phyloP scores from a whole-genome alignment of 345 rosid genomes.

The Sisymbrium altissimum region DNA sequence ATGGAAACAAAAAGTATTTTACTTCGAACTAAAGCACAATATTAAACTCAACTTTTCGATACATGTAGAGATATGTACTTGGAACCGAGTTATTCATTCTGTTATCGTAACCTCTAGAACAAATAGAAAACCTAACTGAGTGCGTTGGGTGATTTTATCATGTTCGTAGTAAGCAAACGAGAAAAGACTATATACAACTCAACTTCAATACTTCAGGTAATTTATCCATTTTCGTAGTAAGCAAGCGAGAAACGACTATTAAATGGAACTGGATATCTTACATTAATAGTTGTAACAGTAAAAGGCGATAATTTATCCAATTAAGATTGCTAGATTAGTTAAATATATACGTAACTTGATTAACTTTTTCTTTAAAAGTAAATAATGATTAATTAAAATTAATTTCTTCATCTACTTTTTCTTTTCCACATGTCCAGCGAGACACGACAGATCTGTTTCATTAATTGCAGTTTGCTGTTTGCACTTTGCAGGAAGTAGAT shows the following conservation, averaged over 20 bases:
- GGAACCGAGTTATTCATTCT: too few relatives aligned
- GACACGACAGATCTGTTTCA: neutral
- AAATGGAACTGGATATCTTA: neutral
- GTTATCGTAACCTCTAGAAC: too few relatives aligned
- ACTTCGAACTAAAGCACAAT: too few relatives aligned
- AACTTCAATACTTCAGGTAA: too few relatives aligned
- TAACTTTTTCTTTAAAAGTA: neutral
- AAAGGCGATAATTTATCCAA: neutral
- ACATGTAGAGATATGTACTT: too few relatives aligned
- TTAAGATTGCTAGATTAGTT: neutral
- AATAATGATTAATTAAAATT: neutral
- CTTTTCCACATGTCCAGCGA: neutral
- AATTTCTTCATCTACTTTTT: neutral
- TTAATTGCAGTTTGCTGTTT: neutral
- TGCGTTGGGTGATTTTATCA: too few relatives aligned
- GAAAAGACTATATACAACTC: neutral
- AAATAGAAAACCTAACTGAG: too few relatives aligned
- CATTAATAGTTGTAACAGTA: neutral
- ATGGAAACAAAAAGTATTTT: too few relatives aligned
- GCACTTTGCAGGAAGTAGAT: constrained; percentile 1
- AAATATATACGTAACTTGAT: neutral
- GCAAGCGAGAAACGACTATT: neutral
- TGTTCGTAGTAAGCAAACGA: neutral
- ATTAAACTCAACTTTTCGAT: neutral
- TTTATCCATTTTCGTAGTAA: too few relatives aligned